Percentiles rank a stretch among this genome's conserved stretches.
Conservation (phyloP, 2,329 filamentous ascomycete genomes). For the Penicillium sp. region DNA sequence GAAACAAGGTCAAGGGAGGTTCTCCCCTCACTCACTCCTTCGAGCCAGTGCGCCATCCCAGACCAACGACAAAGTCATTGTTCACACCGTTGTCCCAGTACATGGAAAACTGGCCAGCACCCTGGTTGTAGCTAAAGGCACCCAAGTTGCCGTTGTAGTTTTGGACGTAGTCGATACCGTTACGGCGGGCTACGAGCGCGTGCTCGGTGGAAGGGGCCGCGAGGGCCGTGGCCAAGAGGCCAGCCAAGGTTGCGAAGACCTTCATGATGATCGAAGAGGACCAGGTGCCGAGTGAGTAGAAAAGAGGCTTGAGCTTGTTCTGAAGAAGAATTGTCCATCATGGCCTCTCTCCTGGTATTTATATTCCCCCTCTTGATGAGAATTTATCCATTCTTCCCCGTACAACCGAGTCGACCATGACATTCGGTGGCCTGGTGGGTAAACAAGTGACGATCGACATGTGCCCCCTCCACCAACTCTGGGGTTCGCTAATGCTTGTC, state of each 20-base stretch:
- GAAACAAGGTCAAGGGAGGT: no score
- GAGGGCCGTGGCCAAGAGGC: slow-evolving; percentile 4
- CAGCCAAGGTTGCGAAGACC: slow-evolving; percentile 3
- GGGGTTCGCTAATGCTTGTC: neutral
- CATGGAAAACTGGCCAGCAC: slow-evolving; percentile 7
- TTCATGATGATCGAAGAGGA: slow-evolving; percentile 5
- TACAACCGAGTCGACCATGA: neutral
- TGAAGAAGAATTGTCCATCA: neutral
- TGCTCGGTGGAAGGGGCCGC: slow-evolving; percentile 3
- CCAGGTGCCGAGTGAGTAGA: neutral
- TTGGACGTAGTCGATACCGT: slow-evolving; percentile 6
- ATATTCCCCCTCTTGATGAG: neutral
- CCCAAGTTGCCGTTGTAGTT: slow-evolving; percentile 9
- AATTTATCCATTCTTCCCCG: slow-evolving; percentile 7
- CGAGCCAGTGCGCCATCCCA: slow-evolving; percentile 7
- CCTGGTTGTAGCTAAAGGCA: slow-evolving; percentile 7
- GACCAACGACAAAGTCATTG: slow-evolving; percentile 7
- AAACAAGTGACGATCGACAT: neutral
- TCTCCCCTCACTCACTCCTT: neutral
- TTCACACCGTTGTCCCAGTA: slow-evolving; percentile 8
- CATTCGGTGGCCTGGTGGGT: neutral
- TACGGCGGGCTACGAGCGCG: slow-evolving; percentile 1
- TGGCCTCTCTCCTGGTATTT: slow-evolving; percentile 1
- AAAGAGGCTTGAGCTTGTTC: slow-evolving; percentile 1
- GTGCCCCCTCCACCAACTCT: neutral